Evolutionary conservation across 805 yeast species (phyloP), one percentile per base, ranked within the genome.

Genomic region (Wickerhamiella azymoides): DNA sequence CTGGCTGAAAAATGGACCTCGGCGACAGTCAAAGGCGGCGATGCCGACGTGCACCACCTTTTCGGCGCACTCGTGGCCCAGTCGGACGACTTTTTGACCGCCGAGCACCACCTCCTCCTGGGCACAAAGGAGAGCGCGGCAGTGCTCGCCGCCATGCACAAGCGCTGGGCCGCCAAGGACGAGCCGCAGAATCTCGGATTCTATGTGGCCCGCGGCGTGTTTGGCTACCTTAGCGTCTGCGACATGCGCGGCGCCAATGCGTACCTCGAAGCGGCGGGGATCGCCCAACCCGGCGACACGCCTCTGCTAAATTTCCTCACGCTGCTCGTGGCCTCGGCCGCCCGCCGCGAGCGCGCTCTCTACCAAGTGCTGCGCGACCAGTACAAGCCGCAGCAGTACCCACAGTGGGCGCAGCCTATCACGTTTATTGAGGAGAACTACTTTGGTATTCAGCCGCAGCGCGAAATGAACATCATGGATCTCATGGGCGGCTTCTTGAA

Each of bases 211-310:
- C 71, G 96, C 51, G 75, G 85, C 2, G 79, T 85, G 5, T 61
- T 86, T 46, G 85, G 88, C 53, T 89, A 83, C 60, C 65, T 84
- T 18, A 72, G 77, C 52, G 69, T 81, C 47, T 74, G 73, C 44
- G 83, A 85, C 58, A 58, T 82, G 40, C 72, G 80, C 49, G 76
- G 72, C 57, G 83, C 82, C 5, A 51, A 51, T 27, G 63, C 63
- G 45, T 63, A 76, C 2, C 54, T 68, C 17, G 56, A 57, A 1
- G 52, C 49, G 13, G 65, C 16, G 16, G 8, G 33, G 13, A n/a
- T 30, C 16, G 24, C 24, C 6, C 24, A 21, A 21, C 4, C 24
- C 4, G 24, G 24, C 24, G 24, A 21, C n/a, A 49, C 60, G 28
- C 72, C 74, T 6, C 60, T 81, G 25, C 55, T 84, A 41, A 80